These are phyloP conservation scores for Sporothrix sp. DNA, from an alignment of 2,329 filamentous ascomycete species.

Conservation along the genomic window DNA sequence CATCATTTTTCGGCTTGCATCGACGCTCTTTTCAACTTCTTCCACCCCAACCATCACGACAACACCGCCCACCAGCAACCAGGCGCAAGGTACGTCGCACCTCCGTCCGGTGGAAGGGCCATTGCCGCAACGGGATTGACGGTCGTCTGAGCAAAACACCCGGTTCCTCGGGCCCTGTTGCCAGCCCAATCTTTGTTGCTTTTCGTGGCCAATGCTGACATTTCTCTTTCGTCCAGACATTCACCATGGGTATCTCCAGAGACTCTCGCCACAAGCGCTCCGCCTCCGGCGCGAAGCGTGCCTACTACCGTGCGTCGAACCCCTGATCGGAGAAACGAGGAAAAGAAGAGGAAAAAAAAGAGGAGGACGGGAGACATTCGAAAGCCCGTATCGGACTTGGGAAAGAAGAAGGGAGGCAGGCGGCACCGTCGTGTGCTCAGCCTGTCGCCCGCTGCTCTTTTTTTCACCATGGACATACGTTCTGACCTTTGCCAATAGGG, in stretches of 20 bases:
- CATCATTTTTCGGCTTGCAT: conserved; percentile 11
- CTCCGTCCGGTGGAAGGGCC: background rate
- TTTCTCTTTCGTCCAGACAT: conserved; percentile 45
- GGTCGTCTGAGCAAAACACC: background rate
- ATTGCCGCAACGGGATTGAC: background rate
- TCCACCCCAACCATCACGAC: conserved; percentile 14
- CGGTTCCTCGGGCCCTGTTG: background rate
- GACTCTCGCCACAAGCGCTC: conserved; percentile 99
- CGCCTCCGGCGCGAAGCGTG: conserved; percentile 95
- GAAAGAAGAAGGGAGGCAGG: conserved; percentile 10
- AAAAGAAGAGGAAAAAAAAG: background rate
- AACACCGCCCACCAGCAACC: conserved; percentile 15
- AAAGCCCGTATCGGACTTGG: conserved; percentile 54
- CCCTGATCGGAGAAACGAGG: background rate
- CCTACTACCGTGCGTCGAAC: conserved; percentile 70
- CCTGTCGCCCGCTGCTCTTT: background rate
- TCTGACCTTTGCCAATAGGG: conserved; percentile 66
- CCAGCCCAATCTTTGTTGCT: too few species aligned
- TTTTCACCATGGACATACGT: conserved; percentile 46
- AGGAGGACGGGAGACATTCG: conserved; percentile 28
- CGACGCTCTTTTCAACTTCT: conserved; percentile 5
- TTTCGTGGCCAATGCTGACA: too few species aligned
- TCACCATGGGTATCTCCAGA: conserved; percentile 99
- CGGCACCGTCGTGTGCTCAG: background rate
- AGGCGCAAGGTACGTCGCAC: conserved; percentile 16